These are phyloP conservation scores for Aspergillus quadricinctus DNA, from an alignment of 2,329 filamentous ascomycete species.

Conservation along the genomic window DNA sequence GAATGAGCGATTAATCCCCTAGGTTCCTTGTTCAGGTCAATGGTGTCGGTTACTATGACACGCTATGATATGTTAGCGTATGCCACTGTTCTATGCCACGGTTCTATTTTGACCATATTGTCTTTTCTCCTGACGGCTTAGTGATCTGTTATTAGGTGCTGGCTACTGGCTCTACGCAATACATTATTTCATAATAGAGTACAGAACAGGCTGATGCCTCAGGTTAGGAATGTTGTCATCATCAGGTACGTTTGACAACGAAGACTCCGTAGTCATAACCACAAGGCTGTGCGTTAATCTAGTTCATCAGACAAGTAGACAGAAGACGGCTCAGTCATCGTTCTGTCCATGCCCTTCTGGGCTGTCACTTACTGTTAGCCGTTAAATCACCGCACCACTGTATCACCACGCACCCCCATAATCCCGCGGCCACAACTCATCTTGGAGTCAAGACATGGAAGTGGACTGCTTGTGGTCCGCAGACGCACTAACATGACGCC, in stretches of 20 bases:
- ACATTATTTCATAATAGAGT: not conserved
- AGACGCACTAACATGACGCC: slow-evolving; percentile 16
- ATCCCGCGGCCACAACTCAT: slow-evolving; percentile 12
- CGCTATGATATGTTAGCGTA: not conserved
- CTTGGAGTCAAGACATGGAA: not conserved
- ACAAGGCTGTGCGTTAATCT: not conserved
- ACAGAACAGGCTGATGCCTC: not conserved
- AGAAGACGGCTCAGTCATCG: not conserved
- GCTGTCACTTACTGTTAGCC: not conserved
- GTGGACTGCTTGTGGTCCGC: slow-evolving; percentile 1
- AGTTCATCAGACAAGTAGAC: not conserved
- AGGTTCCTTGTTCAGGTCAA: not conserved
- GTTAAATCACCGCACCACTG: not conserved
- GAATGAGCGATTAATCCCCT: not conserved
- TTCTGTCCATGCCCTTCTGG: not conserved
- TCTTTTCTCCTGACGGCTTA: not conserved
- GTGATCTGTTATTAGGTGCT: not conserved
- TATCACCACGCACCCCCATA: slow-evolving; percentile 19
- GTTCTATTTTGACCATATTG: not conserved
- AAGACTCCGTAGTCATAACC: not conserved
- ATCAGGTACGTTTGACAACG: not conserved
- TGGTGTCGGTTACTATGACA: not conserved
- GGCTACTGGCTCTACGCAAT: no score
- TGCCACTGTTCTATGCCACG: not conserved
- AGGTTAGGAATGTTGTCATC: not conserved